phyloP scores from a whole-genome alignment of 371 early-diverging fungal species.

The Conidiobolus incongruus region DNA sequence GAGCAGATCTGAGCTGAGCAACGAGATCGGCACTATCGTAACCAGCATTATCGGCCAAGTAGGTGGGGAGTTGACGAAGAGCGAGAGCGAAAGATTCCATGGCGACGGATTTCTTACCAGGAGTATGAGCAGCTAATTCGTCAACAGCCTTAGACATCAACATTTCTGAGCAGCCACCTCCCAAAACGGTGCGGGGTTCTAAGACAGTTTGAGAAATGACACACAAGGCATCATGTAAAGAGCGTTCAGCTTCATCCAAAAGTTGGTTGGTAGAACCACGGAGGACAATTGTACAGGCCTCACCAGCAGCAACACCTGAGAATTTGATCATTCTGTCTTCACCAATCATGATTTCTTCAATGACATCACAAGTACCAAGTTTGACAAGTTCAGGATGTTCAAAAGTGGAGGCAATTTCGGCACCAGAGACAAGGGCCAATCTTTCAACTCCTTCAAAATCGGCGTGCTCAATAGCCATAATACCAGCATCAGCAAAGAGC shows the following conservation, averaged over 20 bases:
- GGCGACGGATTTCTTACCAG: slow-evolving; percentile 94
- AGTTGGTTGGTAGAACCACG: slow-evolving; percentile 95
- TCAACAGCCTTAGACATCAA: slow-evolving; percentile 93
- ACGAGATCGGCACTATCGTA: slow-evolving; percentile 90
- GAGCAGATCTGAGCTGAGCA: slow-evolving; percentile 76
- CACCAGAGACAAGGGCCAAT: slow-evolving; percentile 87
- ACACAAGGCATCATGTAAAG: slow-evolving; percentile 96
- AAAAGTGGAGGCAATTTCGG: slow-evolving; percentile 97
- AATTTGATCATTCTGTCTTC: slow-evolving; percentile 95
- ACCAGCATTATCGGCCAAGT: slow-evolving; percentile 97
- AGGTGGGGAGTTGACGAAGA: slow-evolving; percentile 90
- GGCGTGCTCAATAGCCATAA: slow-evolving; percentile 97
- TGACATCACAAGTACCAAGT: slow-evolving; percentile 86
- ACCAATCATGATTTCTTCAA: slow-evolving; percentile 96
- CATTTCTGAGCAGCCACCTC: slow-evolving; percentile 97
- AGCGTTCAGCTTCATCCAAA: slow-evolving; percentile 98
- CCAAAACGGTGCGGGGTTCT: slow-evolving; percentile 90
- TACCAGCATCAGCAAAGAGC: slow-evolving; percentile 88
- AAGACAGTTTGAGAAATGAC: slow-evolving; percentile 91
- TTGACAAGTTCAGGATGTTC: slow-evolving; percentile 91
- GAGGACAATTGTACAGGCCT: slow-evolving; percentile 96
- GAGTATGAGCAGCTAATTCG: slow-evolving; percentile 69
- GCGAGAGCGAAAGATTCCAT: slow-evolving; percentile 93
- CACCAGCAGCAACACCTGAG: slow-evolving; percentile 86
- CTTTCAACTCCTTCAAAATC: slow-evolving; percentile 99